These are phyloP conservation scores for Sordaria brevicollis DNA, from an alignment of 495 filamentous ascomycete species.

Conservation along the genomic window DNA sequence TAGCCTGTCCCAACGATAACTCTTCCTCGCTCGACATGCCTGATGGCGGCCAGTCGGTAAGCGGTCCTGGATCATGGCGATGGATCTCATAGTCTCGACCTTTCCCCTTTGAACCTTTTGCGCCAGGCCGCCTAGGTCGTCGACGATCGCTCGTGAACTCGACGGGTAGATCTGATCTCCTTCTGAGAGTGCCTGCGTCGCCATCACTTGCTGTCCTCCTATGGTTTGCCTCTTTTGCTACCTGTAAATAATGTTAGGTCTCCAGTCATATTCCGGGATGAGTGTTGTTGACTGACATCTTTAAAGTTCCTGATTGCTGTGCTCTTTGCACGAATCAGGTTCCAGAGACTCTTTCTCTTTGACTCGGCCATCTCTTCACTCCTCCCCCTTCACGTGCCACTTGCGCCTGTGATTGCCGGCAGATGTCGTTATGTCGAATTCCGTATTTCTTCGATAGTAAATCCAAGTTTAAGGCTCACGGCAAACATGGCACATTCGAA, in stretches of 20 bases:
- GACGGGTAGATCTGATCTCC: slow-evolving; percentile 2
- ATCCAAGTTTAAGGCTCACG: not conserved
- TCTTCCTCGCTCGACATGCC: slow-evolving; percentile 33
- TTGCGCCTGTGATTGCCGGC: not conserved
- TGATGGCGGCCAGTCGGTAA: slow-evolving; percentile 38
- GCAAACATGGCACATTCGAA: not conserved
- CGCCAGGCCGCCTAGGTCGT: slow-evolving; percentile 29
- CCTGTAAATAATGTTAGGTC: slow-evolving; percentile 3
- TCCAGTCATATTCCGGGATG: not conserved
- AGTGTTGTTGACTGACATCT: not conserved
- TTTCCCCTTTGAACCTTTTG: slow-evolving; percentile 31
- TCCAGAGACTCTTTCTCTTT: slow-evolving; percentile 13
- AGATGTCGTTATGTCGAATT: not conserved
- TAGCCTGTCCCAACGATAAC: slow-evolving; percentile 33
- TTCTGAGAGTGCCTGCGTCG: not conserved
- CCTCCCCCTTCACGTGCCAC: not conserved
- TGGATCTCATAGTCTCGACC: slow-evolving; percentile 26
- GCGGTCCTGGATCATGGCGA: slow-evolving; percentile 25
- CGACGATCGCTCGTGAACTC: slow-evolving; percentile 18
- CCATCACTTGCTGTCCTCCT: slow-evolving; percentile 5
- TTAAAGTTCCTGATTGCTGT: slow-evolving; percentile 5
- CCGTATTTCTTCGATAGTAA: not conserved
- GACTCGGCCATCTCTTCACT: not conserved
- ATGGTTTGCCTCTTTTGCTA: slow-evolving; percentile 1
- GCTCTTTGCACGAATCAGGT: slow-evolving; percentile 10